Percentiles rank a stretch among this genome's conserved stretches.
phyloP scores from a whole-genome alignment of 192 early-diverging fungal genomes.

The Hyaloraphidium curvatum region DNA sequence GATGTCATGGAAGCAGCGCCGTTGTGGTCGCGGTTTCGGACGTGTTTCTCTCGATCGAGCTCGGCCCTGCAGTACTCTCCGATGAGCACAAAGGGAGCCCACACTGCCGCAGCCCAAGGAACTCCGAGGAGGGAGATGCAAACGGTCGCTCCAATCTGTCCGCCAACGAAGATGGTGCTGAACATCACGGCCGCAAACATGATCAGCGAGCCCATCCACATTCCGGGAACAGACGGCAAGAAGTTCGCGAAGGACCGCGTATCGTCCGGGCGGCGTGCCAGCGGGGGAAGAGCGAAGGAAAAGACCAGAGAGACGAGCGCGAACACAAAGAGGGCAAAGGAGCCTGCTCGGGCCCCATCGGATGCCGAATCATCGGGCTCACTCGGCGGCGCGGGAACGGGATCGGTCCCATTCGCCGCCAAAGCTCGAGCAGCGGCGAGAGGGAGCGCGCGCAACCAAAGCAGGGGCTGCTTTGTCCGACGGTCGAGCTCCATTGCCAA shows the following conservation, averaged over 20 bases:
- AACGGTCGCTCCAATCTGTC: conserved; percentile 33
- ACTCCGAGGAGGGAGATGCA: conserved; percentile 31
- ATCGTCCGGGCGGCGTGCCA: conserved; percentile 16
- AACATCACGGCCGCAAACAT: conserved; percentile 49
- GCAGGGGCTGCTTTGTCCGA: too few species aligned
- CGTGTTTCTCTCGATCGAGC: conserved; percentile 14
- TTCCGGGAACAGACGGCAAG: conserved; percentile 10
- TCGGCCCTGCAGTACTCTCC: conserved; percentile 48
- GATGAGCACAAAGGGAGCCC: conserved; percentile 85
- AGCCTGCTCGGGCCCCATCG: conserved; percentile 55
- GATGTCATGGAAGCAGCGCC: background rate
- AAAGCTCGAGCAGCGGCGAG: background rate
- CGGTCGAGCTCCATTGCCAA: too few species aligned
- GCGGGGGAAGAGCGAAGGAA: conserved; percentile 30
- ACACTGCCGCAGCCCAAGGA: conserved; percentile 71
- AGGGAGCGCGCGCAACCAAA: too few species aligned
- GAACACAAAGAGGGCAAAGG: conserved; percentile 64
- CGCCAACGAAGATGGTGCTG: conserved; percentile 36
- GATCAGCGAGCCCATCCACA: conserved; percentile 56
- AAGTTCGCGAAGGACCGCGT: conserved; percentile 15
- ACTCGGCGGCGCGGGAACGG: background rate
- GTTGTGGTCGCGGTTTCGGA: too few species aligned
- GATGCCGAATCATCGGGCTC: conserved; percentile 3
- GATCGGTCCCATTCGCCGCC: background rate
- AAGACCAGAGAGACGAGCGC: conserved; percentile 50